These are phyloP conservation scores for Hirsutella thompsonii DNA, from an alignment of 2,329 filamentous ascomycete genomes.

Conservation along the genomic window DNA sequence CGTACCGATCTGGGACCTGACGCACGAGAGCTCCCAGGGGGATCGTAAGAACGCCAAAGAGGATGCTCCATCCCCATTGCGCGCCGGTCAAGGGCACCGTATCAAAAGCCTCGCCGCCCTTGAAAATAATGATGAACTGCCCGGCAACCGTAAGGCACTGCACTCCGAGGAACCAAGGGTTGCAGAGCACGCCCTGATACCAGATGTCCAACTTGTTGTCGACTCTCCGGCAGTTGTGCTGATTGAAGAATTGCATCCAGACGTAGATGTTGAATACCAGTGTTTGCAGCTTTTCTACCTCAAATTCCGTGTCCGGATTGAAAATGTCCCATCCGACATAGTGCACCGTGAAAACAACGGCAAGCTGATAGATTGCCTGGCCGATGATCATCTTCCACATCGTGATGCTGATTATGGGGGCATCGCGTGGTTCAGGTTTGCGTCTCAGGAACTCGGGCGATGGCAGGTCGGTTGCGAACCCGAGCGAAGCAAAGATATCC, in stretches of 20 bases:
- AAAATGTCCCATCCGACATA: conserved; percentile 47
- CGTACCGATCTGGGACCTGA: conserved; percentile 23
- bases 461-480: conserved; percentile 48
- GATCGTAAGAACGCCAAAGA: conserved; percentile 55
- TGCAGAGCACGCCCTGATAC: conserved; percentile 62
- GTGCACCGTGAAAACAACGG: conserved; percentile 43
- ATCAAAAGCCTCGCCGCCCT: conserved; percentile 55
- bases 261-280: conserved; percentile 79
- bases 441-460: conserved; percentile 42
- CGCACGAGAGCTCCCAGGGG: conserved; percentile 39
- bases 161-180: conserved; percentile 65
- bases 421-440: conserved; percentile 62
- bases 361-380: conserved; percentile 65
- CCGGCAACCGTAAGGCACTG: conserved; percentile 54
- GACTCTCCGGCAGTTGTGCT: conserved; percentile 65
- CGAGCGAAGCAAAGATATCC: conserved; percentile 56
- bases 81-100: conserved; percentile 45
- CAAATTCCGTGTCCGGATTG: conserved; percentile 28
- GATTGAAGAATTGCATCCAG: conserved; percentile 86
- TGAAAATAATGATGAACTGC: conserved; percentile 59
- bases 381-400: conserved; percentile 92
- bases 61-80: conserved; percentile 58
- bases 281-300: conserved; percentile 35
- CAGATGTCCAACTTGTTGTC: conserved; percentile 72
- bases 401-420: conserved; percentile 57